phyloP scores from a whole-genome alignment of 2,329 filamentous ascomycete species.

The Scytalidium lignicola region DNA sequence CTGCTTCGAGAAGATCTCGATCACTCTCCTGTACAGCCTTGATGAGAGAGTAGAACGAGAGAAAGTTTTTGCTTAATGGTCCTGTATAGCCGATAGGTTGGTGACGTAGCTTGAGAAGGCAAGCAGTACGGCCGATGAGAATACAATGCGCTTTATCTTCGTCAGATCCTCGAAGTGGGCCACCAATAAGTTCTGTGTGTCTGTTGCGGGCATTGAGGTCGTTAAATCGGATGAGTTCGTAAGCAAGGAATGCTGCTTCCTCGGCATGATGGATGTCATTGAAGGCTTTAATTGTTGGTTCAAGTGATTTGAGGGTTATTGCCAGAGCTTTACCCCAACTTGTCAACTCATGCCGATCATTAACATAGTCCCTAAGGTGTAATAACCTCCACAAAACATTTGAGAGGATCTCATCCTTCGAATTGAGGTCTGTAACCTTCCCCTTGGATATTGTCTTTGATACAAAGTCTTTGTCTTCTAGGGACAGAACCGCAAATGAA shows the following conservation, averaged over 20 bases:
- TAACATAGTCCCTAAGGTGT: constrained; percentile 80
- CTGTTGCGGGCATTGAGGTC: constrained; percentile 67
- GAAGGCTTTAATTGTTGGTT: constrained; percentile 41
- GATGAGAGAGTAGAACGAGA: constrained; percentile 81
- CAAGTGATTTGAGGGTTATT: constrained; percentile 58
- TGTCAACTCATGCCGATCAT: constrained; percentile 73
- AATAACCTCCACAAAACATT: constrained; percentile 86
- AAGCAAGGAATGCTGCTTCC: constrained; percentile 75
- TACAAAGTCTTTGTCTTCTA: constrained; percentile 66
- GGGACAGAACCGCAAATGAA: constrained; percentile 58
- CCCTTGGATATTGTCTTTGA: constrained; percentile 57
- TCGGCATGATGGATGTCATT: constrained; percentile 50
- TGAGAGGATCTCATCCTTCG: constrained; percentile 64
- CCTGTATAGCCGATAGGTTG: constrained; percentile 88
- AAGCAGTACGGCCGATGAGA: constrained; percentile 81
- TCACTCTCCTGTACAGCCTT: constrained; percentile 73
- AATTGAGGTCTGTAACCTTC: constrained; percentile 37
- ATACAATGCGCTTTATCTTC: constrained; percentile 74
- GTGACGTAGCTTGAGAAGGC: constrained; percentile 76
- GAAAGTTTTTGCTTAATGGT: constrained; percentile 81
- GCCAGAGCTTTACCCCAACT: constrained; percentile 77
- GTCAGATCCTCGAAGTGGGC: constrained; percentile 53
- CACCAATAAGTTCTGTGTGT: constrained; percentile 49
- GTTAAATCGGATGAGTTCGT: constrained; percentile 77
- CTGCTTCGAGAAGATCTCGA: constrained; percentile 78